Evolutionary conservation across 352 stramenopile species (phyloP).

Genomic region (Pythium phragmitis): DNA sequence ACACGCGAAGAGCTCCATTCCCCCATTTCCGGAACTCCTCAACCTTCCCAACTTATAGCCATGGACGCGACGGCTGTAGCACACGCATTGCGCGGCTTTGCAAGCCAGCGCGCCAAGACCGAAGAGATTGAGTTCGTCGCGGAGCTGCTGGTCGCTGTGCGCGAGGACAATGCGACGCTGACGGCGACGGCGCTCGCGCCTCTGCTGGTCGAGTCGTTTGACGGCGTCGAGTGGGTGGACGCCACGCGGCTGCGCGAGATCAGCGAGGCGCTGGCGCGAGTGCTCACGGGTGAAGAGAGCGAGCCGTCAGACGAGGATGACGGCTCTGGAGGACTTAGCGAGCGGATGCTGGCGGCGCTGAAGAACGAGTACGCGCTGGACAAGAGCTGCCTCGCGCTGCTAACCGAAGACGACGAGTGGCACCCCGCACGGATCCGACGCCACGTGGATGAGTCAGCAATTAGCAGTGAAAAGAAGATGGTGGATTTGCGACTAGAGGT

Average conservation of each 20-base stretch:
- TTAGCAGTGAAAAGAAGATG: background rate
- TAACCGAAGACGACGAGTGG: slow-evolving; percentile 74
- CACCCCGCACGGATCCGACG: slow-evolving; percentile 57
- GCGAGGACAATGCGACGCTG: slow-evolving; percentile 32
- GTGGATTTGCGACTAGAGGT: slow-evolving; percentile 50
- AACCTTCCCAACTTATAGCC: too few relatives aligned
- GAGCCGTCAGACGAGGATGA: slow-evolving; percentile 18
- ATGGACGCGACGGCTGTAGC: slow-evolving; percentile 15
- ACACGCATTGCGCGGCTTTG: slow-evolving; percentile 6
- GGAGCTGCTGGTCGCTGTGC: slow-evolving; percentile 55
- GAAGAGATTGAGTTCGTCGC: slow-evolving; percentile 68
- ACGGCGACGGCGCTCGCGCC: slow-evolving; percentile 27
- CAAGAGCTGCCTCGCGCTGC: slow-evolving; percentile 60
- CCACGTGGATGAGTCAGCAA: slow-evolving; percentile 30
- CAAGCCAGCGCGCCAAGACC: slow-evolving; percentile 13
- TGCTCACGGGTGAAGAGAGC: slow-evolving; percentile 10
- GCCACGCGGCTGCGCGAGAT: slow-evolving; percentile 7
- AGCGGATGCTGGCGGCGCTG: slow-evolving; percentile 25
- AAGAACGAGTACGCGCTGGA: slow-evolving; percentile 51
- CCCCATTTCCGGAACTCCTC: background rate
- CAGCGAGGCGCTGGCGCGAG: slow-evolving; percentile 4
- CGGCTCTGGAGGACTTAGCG: slow-evolving; percentile 24
- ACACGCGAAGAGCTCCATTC: background rate
- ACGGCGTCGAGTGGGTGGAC: slow-evolving; percentile 43
- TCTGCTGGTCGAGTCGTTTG: slow-evolving; percentile 43